Evolutionary conservation across 176 grass and related monocot genomes (phyloP).

Genomic region (Hsuehochloa calcarea): DNA sequence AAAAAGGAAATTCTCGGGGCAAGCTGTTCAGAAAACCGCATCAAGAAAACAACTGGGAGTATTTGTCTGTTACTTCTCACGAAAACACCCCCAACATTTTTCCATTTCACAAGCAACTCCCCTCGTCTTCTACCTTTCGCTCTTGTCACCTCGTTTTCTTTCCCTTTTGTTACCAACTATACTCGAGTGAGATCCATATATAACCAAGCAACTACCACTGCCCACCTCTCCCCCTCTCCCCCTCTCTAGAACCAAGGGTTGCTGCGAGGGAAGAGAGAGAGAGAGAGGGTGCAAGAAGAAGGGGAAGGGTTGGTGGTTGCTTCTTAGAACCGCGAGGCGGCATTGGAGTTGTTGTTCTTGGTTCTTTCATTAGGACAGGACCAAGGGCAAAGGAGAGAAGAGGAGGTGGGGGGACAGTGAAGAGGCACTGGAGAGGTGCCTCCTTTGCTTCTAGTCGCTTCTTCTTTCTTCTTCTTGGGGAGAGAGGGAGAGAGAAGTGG

Average conservation of each 20-base stretch:
- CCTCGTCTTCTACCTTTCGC: conserved; percentile 33
- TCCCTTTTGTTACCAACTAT: conserved; percentile 37
- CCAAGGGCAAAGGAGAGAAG: conserved; percentile 15
- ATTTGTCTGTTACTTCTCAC: conserved; percentile 15
- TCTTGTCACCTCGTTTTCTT: conserved; percentile 38
- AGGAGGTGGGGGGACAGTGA: neutral
- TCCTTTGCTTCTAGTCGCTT: conserved; percentile 17
- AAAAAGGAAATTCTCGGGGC: conserved; percentile 1
- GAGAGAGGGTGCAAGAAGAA: neutral
- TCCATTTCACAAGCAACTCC: conserved; percentile 22
- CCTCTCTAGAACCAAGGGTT: conserved; percentile 30
- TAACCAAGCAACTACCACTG: conserved; percentile 35
- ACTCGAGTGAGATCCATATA: conserved; percentile 47
- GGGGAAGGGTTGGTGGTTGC: conserved; percentile 1
- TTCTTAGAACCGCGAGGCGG: conserved; percentile 15
- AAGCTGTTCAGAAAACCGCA: neutral
- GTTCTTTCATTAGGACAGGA: conserved; percentile 15
- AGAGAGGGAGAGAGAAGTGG: conserved; percentile 6
- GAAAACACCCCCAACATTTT: neutral
- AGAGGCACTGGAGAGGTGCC: neutral
- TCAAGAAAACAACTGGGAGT: neutral
- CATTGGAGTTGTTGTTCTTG: conserved; percentile 29
- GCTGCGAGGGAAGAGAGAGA: neutral
- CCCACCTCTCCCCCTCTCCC: conserved; percentile 24
- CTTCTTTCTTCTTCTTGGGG: conserved; percentile 40